Base-by-base conservation (phyloP, 2,329 filamentous ascomycete genomes). In the Botrytis fragariae region DNA sequence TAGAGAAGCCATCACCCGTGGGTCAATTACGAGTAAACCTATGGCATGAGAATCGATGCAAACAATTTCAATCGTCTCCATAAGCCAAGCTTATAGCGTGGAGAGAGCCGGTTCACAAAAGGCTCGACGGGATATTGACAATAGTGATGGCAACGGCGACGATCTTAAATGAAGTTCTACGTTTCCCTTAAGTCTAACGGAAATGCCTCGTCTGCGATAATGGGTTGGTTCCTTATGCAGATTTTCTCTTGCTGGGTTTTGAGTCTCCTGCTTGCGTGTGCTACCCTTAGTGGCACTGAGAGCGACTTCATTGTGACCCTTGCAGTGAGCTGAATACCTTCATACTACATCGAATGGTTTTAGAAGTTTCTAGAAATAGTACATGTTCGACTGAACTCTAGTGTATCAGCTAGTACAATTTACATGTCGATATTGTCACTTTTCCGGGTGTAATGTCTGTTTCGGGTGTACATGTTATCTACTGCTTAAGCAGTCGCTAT, bases 311-410 rank as follows among this genome's bases (percentile, higher is more conserved):
- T 68, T 42, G 65, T 57, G 48, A 57, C 48, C 65, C 7, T 6
- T 68, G 25, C 25, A 22, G 18, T 32, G 35, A n/a, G 35, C 35
- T 29, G 35, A 68, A 57, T 48, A 25, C 18, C 6, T 35, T 68
- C 48, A 42, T 42, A 18, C 32, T 68, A 57, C 35, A 68, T 68
- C 48, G 25, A 68, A 68, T 42, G 48, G 42, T 29, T 68, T 68
- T n/a, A 57, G 48, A 57, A 68, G 65, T 57, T 68, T 68, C 65
- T 68, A 68, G 65, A 54, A 57, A 22, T 42, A 25, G n/a, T 68
- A 22, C 22, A 32, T 32, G 39, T 57, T 68, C 10, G 22, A 48
- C 48, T 68, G 48, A 57, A 18, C 9, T 68, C 48, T 25, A 57
- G 35, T 57, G 35, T 29, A 68, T 68, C 65, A 57, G 35, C 64